Percentiles rank a stretch among this genome's conserved stretches.
phyloP scores from a whole-genome alignment of 2,329 filamentous ascomycete species.

The Clonostachys rhizophaga region DNA sequence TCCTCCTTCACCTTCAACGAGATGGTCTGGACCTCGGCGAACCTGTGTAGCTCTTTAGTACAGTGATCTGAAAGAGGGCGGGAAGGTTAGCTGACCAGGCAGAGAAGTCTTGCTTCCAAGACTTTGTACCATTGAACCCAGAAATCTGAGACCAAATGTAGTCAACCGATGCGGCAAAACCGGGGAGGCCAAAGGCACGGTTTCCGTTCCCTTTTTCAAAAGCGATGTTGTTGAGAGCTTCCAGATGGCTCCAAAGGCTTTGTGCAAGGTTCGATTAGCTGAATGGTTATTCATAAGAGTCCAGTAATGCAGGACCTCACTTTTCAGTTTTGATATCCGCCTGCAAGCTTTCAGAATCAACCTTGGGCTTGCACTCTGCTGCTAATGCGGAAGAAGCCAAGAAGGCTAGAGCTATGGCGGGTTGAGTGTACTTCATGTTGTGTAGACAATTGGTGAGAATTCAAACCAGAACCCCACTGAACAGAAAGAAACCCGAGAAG shows the following conservation, averaged over 20 bases:
- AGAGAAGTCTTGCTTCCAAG: constrained; percentile 43
- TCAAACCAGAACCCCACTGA: too few relatives aligned
- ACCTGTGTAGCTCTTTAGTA: neutral
- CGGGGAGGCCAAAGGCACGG: constrained; percentile 45
- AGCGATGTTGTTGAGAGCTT: constrained; percentile 38
- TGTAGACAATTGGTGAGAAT: too few relatives aligned
- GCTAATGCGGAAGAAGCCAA: neutral
- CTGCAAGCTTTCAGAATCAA: constrained; percentile 30
- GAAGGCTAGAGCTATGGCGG: neutral
- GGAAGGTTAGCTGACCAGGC: constrained; percentile 17
- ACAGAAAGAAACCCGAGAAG: too few relatives aligned
- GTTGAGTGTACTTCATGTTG: neutral
- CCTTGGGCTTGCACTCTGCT: constrained; percentile 5
- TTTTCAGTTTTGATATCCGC: constrained; percentile 30
- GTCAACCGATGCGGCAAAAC: constrained; percentile 42
- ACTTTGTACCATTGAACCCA: constrained; percentile 23
- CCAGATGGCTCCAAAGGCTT: constrained; percentile 36
- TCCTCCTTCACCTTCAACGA: constrained; percentile 17
- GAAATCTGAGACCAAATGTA: constrained; percentile 39
- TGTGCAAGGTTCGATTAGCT: neutral
- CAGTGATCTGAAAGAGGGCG: too few relatives aligned
- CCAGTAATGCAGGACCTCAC: neutral
- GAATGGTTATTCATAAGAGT: neutral
- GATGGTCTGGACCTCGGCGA: constrained; percentile 21
- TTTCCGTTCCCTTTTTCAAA: constrained; percentile 41